phyloP scores from a whole-genome alignment of 1,284 basidiomycete genomes.

The Stereum hirsutum region DNA sequence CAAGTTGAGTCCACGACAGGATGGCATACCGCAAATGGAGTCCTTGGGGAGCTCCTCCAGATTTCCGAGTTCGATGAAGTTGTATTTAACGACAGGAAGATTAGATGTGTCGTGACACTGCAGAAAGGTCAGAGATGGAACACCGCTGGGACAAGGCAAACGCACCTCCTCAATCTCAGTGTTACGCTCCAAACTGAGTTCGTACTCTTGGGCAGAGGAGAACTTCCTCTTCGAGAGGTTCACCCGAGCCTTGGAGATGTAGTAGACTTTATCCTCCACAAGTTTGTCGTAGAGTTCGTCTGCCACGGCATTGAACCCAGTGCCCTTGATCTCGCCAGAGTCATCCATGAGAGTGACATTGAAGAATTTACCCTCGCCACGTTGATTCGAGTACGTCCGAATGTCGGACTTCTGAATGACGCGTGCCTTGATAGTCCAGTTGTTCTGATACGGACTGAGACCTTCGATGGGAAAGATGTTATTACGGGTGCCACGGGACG shows the following conservation, averaged over 20 bases:
- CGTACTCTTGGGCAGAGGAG: conserved; percentile 90
- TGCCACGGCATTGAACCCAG: conserved; percentile 86
- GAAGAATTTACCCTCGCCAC: conserved; percentile 95
- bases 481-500: conserved; percentile 13
- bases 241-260: conserved; percentile 84
- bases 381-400: conserved; percentile 81
- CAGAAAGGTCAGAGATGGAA: conserved; percentile 8
- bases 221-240: conserved; percentile 98
- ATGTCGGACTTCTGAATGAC: conserved; percentile 90
- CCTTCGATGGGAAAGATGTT: conserved; percentile 84
- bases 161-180: conserved; percentile 78
- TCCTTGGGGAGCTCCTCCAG: conserved; percentile 70
- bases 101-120: conserved; percentile 73
- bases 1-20: no score
- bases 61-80: conserved; percentile 63
- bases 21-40: conserved; percentile 64
- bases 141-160: conserved; percentile 6
- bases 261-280: conserved; percentile 92
- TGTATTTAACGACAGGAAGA: conserved; percentile 78
- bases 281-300: conserved; percentile 81
- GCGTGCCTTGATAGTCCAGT: conserved; percentile 97
- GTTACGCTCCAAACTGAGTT: conserved; percentile 79
- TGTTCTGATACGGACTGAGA: conserved; percentile 95
- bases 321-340: conserved; percentile 87
- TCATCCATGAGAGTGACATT: conserved; percentile 93